Evolutionary conservation across 148 eudicot species (phyloP), one percentile per base, ranked within the genome.

Genomic region (Rhododendron mucronatum): DNA sequence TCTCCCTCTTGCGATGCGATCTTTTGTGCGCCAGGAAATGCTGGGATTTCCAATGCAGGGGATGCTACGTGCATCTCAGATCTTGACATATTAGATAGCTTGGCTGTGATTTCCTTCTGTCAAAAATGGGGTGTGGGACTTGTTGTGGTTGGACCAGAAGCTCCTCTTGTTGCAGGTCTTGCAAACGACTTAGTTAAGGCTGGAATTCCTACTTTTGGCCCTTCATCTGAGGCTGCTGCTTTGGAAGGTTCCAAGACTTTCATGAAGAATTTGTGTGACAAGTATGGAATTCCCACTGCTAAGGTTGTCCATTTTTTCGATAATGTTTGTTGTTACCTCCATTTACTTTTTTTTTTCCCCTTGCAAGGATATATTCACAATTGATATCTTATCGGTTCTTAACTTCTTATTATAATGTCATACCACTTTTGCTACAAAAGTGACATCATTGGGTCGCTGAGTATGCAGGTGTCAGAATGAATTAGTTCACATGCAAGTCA

Each of bases 131-230:
- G 90, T 73, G 91, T 96, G 50, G 96, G 96, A 14, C 79, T 96
- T 30, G 98, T 96, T 89, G 97, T 96, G 83, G 89, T 96, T 10
- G 99, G 99, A 86, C 99, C 99, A n/a, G 98, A 96, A 90, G 99
- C 94, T 61, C 98, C 97, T 50, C 99, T 95, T 82, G 98, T 96
- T 84, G 91, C 95, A n/a, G 99, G 99, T 87, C 98, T 96, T 81
- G 93, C 96, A 82, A 95, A 96, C 67, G 96, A 95, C 85, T 94
- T 96, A 81, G 90, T 86, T 21, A 90, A 90, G 82, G 94, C 92
- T 88, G 97, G 98, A 80, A 92, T 96, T 84, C 95, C 93, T 57
- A 90, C 98, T 50, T 96, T 96, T 92, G 98, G 99, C 75, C 99
- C 99, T 82, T 94, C 98, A 74, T 91, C 96, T 16, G 94, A 96